phyloP scores from a whole-genome alignment of 2,329 filamentous ascomycete species.

The Pseudogymnoascus sp. region DNA sequence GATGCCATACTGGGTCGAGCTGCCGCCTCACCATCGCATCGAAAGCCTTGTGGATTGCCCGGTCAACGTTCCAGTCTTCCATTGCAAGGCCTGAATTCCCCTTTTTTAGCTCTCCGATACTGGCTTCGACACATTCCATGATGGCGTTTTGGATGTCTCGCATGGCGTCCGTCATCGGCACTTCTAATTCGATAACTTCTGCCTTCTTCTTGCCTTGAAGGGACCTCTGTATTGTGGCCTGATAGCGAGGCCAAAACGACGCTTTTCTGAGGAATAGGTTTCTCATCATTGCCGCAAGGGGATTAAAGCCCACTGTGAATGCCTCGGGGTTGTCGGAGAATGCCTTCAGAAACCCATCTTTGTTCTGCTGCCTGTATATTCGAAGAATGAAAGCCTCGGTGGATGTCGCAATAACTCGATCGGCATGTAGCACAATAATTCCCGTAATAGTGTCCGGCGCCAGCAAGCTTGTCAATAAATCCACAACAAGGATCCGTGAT shows the following conservation, averaged over 20 bases:
- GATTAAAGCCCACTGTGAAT: conserved; percentile 80
- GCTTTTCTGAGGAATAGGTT: conserved; percentile 85
- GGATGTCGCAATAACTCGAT: conserved; percentile 76
- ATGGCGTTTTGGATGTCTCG: conserved; percentile 86
- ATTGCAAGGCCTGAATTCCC: conserved; percentile 83
- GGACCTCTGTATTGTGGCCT: conserved; percentile 79
- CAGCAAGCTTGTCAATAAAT: conserved; percentile 76
- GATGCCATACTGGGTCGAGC: conserved; percentile 93
- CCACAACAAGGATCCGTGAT: conserved; percentile 88
- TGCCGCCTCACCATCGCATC: conserved; percentile 82
- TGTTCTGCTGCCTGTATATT: conserved; percentile 92
- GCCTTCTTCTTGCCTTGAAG: conserved; percentile 88
- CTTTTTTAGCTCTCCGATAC: conserved; percentile 89
- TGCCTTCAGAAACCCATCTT: conserved; percentile 85
- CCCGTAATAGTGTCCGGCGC: conserved; percentile 81
- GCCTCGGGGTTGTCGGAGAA: conserved; percentile 92
- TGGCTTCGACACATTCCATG: conserved; percentile 91
- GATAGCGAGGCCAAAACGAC: conserved; percentile 88
- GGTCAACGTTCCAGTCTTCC: conserved; percentile 95
- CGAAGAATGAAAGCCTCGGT: conserved; percentile 91
- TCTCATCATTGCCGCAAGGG: conserved; percentile 81
- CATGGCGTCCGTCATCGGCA: conserved; percentile 94
- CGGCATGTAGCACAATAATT: conserved; percentile 78
- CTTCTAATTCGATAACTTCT: conserved; percentile 93
- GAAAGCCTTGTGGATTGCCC: conserved; percentile 84